These are phyloP conservation scores for Coniferiporia sulphurascens DNA, from an alignment of 1,284 basidiomycete genomes.

Conservation along the genomic window DNA sequence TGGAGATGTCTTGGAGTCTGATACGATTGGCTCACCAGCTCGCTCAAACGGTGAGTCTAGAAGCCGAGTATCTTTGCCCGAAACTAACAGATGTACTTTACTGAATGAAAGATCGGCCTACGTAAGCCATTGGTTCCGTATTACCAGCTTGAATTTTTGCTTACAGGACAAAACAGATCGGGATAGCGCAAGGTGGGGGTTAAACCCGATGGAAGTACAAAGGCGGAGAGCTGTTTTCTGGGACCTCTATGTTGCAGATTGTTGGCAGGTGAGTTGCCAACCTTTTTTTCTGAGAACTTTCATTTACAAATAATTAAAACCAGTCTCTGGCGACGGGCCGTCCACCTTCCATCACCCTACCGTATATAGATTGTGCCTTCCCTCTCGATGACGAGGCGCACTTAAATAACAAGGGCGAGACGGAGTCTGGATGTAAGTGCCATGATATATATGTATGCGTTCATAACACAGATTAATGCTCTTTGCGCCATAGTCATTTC, in stretches of 20 bases:
- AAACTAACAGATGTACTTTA: not conserved
- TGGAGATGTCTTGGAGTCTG: constrained; percentile 19
- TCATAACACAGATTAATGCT: not conserved
- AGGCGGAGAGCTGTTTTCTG: constrained; percentile 67
- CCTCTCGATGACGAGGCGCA: constrained; percentile 38
- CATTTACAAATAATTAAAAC: not conserved
- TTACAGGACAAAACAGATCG: constrained; percentile 40
- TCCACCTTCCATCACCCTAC: constrained; percentile 53
- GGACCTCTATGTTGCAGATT: constrained; percentile 66
- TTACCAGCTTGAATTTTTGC: not conserved
- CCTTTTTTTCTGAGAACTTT: not conserved
- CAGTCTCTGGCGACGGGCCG: constrained; percentile 38
- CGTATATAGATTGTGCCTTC: constrained; percentile 53
- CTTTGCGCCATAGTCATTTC: constrained; percentile 38
- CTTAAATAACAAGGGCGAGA: constrained; percentile 28
- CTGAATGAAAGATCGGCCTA: constrained; percentile 11
- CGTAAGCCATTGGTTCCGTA: constrained; percentile 6
- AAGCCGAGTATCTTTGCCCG: not conserved
- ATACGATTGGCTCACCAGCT: constrained; percentile 15
- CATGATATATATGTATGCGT: constrained; percentile 5
- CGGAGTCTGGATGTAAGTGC: constrained; percentile 39
- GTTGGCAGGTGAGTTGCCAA: constrained; percentile 50
- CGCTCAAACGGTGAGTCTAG: constrained; percentile 12
- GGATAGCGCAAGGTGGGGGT: constrained; percentile 63
- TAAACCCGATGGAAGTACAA: constrained; percentile 54